Base-by-base conservation (phyloP, 2,329 filamentous ascomycete species). In the Phyllosticta ampelicida region DNA sequence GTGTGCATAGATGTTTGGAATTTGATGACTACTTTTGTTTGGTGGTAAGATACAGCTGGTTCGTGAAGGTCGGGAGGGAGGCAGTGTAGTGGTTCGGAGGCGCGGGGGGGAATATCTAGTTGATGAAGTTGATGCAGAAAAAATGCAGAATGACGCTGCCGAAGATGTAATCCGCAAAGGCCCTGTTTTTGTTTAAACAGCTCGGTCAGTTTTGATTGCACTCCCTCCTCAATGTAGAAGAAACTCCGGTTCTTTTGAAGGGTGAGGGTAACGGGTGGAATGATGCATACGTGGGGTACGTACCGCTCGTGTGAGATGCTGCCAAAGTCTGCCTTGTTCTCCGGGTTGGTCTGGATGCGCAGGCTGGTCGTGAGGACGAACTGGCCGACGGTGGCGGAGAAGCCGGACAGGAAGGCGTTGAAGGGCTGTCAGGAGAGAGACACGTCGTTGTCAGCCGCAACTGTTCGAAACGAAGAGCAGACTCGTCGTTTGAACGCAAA, bases 71-170 rank as follows among this genome's bases (percentile, higher is more conserved):
- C 18, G 21, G 23, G 48, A 58, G 44, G n/a, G 48, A 30, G 51
- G 49, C 8, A n/a, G 20, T 28, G 51, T 21, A 9, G 19, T 16
- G 55, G 48, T 26, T n/a, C n/a, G n/a, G n/a, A n/a, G n/a, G n/a
- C n/a, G n/a, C n/a, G n/a, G n/a, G n/a, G n/a, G n/a, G n/a, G 57
- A 53, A 59, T 52, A 56, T 65, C 78, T 80, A 99, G 81, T 99
- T 99, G 79, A 99, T 97, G 75, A 99, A 99, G 81, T 99, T 99
- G 72, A 97, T 85, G 76, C 91, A 96, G 80, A 99, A 99, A 78
- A 97, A 96, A 78, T 99, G 94, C 73, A 97, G 77, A 71, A 97
- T 89, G 72, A 99, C 73, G 73, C 91, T 96, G 71, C 92, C 94
- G 66, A 96, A 89, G 61, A 99, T 81, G 71, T 87, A 99, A 76